Percentiles rank a stretch among this genome's conserved stretches.
Conservation (phyloP, 2,329 filamentous ascomycete genomes). For the Cytospora schulzeri region DNA sequence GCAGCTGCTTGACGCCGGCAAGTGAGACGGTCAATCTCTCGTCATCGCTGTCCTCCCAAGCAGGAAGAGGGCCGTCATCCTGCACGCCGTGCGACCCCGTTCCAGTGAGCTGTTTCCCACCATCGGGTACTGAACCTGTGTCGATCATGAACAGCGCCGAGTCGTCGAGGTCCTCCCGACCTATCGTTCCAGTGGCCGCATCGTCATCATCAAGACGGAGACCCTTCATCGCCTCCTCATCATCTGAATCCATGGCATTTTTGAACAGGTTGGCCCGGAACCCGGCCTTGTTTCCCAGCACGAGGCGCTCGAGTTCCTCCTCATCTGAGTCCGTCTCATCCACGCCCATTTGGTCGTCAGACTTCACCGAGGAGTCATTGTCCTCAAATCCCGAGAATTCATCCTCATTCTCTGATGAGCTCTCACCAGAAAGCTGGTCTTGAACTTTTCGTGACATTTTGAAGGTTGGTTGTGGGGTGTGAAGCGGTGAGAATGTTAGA, state of each 20-base stretch:
- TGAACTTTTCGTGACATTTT: constrained; percentile 27
- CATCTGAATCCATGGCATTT: constrained; percentile 45
- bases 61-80: constrained; percentile 50
- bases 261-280: constrained; percentile 75
- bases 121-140: constrained; percentile 53
- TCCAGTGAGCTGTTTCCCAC: constrained; percentile 37
- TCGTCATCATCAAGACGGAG: constrained; percentile 35
- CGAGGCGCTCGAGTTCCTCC: constrained; percentile 81
- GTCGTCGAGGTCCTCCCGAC: constrained; percentile 62
- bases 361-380: constrained; percentile 31
- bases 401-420: constrained; percentile 34
- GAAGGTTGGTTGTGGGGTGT: not conserved
- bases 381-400: constrained; percentile 23
- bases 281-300: constrained; percentile 84
- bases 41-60: constrained; percentile 96
- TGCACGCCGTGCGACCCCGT: constrained; percentile 31
- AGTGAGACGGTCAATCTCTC: constrained; percentile 84
- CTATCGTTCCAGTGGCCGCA: constrained; percentile 22
- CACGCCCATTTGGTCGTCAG: constrained; percentile 34
- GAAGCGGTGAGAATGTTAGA: not conserved
- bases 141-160: constrained; percentile 86
- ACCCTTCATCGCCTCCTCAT: constrained; percentile 41
- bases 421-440: constrained; percentile 29
- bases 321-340: constrained; percentile 79
- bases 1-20: constrained; percentile 70